A percentile compares a stretch with the other conserved stretches of the same genome.
phyloP scores from a whole-genome alignment of 192 early-diverging fungal species.

The Dissophora ornata region DNA sequence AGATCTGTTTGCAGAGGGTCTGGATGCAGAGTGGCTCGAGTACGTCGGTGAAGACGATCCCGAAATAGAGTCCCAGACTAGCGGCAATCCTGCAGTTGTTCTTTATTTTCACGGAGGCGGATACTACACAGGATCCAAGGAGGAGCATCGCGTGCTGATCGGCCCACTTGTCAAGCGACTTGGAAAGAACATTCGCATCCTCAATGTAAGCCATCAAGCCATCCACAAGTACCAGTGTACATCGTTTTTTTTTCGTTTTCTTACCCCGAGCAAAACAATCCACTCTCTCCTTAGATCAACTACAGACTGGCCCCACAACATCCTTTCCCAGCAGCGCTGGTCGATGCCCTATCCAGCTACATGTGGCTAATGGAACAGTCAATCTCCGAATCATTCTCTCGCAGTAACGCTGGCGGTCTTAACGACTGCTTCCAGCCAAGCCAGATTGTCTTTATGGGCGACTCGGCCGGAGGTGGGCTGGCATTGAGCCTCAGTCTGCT shows the following conservation, averaged over 20 bases:
- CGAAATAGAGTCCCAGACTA: not conserved
- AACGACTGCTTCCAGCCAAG: conserved; percentile 45
- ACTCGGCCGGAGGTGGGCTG: conserved; percentile 74
- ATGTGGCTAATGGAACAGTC: conserved; percentile 67
- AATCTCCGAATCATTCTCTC: conserved; percentile 49
- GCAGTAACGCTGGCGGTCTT: conserved; percentile 54
- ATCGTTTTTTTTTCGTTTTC: too few relatives aligned
- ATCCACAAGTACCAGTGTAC: too few relatives aligned
- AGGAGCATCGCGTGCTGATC: conserved; percentile 57
- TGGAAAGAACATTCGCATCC: conserved; percentile 25
- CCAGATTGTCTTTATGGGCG: conserved; percentile 72
- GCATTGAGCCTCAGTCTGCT: conserved; percentile 61
- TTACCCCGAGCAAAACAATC: too few relatives aligned
- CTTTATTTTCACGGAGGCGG: conserved; percentile 84
- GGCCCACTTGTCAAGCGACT: conserved; percentile 35
- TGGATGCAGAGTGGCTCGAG: conserved; percentile 45
- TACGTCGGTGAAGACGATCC: conserved; percentile 11
- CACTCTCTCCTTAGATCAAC: conserved; percentile 55
- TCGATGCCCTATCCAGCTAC: conserved; percentile 83
- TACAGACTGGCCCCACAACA: conserved; percentile 86
- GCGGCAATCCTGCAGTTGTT: conserved; percentile 51
- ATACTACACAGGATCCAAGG: conserved; percentile 63
- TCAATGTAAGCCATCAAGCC: conserved; percentile 12
- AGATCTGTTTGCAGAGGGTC: conserved; percentile 29
- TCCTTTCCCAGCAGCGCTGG: conserved; percentile 82